Evolutionary conservation across 495 filamentous ascomycete genomes (phyloP).

Genomic region (Penicillium cinerascens): DNA sequence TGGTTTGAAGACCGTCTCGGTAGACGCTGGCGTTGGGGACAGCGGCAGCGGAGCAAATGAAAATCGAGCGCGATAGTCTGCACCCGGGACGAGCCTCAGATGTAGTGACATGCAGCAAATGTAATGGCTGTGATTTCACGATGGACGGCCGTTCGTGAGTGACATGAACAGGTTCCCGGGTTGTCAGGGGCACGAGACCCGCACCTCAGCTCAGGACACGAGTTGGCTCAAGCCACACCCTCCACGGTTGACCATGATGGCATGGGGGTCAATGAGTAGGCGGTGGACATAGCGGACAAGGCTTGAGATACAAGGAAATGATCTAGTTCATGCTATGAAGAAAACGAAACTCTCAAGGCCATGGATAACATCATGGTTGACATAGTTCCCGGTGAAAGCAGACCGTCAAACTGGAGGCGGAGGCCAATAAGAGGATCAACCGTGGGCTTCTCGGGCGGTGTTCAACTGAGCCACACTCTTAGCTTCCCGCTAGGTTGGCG

Average conservation of each 20-base stretch:
- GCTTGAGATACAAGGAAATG: not conserved
- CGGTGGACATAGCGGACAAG: conserved; percentile 1
- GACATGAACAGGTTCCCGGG: conserved; percentile 8
- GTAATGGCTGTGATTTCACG: conserved; percentile 6
- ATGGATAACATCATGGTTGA: not conserved
- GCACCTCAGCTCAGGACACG: conserved; percentile 28
- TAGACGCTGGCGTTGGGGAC: conserved; percentile 17
- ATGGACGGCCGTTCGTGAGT: conserved; percentile 1
- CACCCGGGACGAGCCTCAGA: not conserved
- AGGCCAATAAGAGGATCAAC: not conserved
- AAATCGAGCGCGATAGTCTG: not conserved
- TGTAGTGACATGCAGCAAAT: not conserved
- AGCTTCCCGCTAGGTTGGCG: not conserved
- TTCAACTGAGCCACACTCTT: conserved; percentile 19
- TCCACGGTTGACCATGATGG: conserved; percentile 7
- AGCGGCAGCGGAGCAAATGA: conserved; percentile 20
- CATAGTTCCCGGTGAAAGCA: not conserved
- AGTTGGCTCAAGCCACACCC: conserved; percentile 27
- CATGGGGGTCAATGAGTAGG: conserved; percentile 3
- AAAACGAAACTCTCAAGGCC: not conserved
- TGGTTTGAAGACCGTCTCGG: conserved; percentile 11
- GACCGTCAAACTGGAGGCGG: conserved; percentile 1
- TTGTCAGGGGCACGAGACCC: conserved; percentile 19
- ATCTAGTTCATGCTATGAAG: not conserved
- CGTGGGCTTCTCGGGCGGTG: conserved; percentile 7